A percentile compares a stretch with the other conserved stretches of the same genome.
These are phyloP conservation scores for Pythium sp. DNA, from an alignment of 352 stramenopile species.

Conservation along the genomic window DNA sequence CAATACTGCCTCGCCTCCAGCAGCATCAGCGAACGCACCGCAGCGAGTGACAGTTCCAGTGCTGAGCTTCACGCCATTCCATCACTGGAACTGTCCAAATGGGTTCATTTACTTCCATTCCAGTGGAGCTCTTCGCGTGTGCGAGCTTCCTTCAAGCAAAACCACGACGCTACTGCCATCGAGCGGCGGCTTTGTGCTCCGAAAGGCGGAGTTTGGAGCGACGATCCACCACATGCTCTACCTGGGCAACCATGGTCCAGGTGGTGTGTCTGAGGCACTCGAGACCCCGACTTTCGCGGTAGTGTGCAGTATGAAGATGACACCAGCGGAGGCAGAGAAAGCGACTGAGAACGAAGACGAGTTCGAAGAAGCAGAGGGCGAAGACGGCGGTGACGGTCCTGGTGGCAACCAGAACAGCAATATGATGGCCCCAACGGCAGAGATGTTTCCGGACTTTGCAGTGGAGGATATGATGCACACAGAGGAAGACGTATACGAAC, in stretches of 20 bases:
- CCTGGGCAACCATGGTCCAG: slow-evolving; percentile 66
- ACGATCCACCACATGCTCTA: slow-evolving; percentile 85
- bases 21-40: slow-evolving; percentile 22
- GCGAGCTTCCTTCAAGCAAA: slow-evolving; percentile 73
- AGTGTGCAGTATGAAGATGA: slow-evolving; percentile 62
- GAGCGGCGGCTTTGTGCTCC: slow-evolving; percentile 72
- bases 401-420: slow-evolving; percentile 37
- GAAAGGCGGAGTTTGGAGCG: slow-evolving; percentile 71
- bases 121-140: slow-evolving; percentile 70
- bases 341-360: slow-evolving; percentile 60
- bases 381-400: slow-evolving; percentile 38
- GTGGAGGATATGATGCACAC: slow-evolving; percentile 65
- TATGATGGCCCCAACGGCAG: slow-evolving; percentile 72
- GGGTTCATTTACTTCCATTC: slow-evolving; percentile 90
- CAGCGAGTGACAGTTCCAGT: slow-evolving; percentile 67
- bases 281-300: slow-evolving; percentile 78
- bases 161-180: slow-evolving; percentile 67
- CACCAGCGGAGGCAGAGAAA: slow-evolving; percentile 50
- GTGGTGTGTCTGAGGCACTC: slow-evolving; percentile 74
- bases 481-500: slow-evolving; percentile 81
- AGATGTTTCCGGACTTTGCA: slow-evolving; percentile 73
- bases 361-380: slow-evolving; percentile 50
- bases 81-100: slow-evolving; percentile 87
- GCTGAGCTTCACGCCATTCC: slow-evolving; percentile 85
- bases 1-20: slow-evolving; percentile 23